These are phyloP conservation scores for Quercus alba DNA, from an alignment of 306 rosid species.

Conservation along the genomic window DNA sequence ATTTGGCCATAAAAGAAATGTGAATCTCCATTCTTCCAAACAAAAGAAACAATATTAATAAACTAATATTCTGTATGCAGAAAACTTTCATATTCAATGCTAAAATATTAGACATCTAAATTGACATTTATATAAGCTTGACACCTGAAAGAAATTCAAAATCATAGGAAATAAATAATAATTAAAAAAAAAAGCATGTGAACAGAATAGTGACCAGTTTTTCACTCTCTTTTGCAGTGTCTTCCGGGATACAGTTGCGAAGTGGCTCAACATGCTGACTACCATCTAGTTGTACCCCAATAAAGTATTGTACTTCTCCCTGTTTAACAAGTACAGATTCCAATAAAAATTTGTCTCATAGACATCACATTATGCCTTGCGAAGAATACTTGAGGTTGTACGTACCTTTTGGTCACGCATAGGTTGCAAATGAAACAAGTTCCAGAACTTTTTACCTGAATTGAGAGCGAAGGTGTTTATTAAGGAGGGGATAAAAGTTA, in stretches of 20 bases:
- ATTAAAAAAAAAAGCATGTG: not conserved
- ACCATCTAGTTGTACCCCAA: slow-evolving; percentile 98
- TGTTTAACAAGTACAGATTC: slow-evolving; percentile 28
- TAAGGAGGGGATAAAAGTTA: slow-evolving; percentile 10
- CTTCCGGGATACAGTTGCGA: slow-evolving; percentile 59
- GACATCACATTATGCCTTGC: slow-evolving; percentile 6
- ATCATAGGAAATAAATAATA: not conserved
- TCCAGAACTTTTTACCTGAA: slow-evolving; percentile 96
- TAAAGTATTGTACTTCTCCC: slow-evolving; percentile 98
- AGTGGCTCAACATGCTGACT: slow-evolving; percentile 95
- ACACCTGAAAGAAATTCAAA: not conserved
- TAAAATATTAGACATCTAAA: slow-evolving; percentile 1
- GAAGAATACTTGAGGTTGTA: not conserved
- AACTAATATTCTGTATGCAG: not conserved
- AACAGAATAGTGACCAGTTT: slow-evolving; percentile 50
- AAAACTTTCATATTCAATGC: no score
- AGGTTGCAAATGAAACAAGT: slow-evolving; percentile 93
- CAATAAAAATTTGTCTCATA: not conserved
- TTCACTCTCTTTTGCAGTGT: slow-evolving; percentile 68
- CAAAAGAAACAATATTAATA: not conserved
- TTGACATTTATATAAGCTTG: slow-evolving; percentile 2
- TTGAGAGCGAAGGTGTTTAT: slow-evolving; percentile 25
- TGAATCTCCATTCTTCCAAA: not conserved
- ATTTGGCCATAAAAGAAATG: not conserved
- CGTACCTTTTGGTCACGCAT: slow-evolving; percentile 98